A percentile compares a stretch with the other conserved stretches of the same genome.
Conservation (phyloP, 2,329 filamentous ascomycete genomes). For the Trichoderma sp. region DNA sequence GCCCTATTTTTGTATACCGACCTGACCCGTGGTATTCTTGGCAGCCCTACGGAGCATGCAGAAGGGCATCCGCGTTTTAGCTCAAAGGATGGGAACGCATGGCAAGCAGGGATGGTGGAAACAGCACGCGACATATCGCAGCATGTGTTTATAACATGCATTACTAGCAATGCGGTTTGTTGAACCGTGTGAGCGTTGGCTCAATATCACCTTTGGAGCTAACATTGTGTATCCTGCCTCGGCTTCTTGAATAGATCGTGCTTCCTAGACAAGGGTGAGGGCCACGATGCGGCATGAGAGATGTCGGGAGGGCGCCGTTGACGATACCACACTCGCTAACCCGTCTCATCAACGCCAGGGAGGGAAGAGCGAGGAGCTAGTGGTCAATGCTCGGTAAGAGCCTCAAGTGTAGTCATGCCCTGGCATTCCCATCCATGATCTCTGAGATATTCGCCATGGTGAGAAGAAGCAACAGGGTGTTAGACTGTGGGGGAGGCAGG, state of each 20-base stretch:
- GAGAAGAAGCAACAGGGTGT: background rate
- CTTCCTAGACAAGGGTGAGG: background rate
- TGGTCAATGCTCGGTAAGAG: background rate
- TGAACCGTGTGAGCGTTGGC: background rate
- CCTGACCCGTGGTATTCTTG: background rate
- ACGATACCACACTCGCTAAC: background rate
- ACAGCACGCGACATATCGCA: background rate
- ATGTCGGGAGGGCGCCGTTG: background rate
- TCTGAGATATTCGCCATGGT: background rate
- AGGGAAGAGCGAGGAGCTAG: background rate
- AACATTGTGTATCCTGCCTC: background rate
- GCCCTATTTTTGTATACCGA: background rate
- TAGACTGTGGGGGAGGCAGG: background rate
- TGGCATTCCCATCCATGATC: background rate
- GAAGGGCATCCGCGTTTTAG: constrained; percentile 1
- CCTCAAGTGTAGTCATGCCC: background rate
- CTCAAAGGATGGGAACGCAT: background rate
- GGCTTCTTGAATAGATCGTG: background rate
- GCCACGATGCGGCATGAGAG: background rate
- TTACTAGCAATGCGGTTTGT: background rate
- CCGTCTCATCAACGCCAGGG: background rate
- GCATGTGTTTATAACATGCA: background rate
- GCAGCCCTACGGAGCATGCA: constrained; percentile 12
- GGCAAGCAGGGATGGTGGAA: background rate
- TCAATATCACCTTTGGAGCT: background rate